Conservation (phyloP, 768 basidiomycete genomes). For the Leccinellum albellum region DNA sequence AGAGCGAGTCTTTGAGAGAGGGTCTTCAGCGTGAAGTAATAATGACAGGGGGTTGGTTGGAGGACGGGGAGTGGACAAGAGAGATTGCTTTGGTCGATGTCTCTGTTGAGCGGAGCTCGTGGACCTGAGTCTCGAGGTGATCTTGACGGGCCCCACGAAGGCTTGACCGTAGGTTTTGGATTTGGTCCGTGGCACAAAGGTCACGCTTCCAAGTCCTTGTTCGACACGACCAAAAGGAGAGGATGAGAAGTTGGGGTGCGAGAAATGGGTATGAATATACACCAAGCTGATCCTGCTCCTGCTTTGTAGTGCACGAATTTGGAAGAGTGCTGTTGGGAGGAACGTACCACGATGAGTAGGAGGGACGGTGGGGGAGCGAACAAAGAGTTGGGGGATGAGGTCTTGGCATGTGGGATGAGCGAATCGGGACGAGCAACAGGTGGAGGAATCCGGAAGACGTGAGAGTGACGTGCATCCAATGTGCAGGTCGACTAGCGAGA, state of each 20-base stretch:
- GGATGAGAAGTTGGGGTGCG: constrained; percentile 3
- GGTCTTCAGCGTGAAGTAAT: constrained; percentile 81
- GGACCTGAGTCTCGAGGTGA: constrained; percentile 62
- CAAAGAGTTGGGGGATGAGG: too few relatives aligned
- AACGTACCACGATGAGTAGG: too few relatives aligned
- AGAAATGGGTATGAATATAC: constrained; percentile 22
- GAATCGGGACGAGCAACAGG: too few relatives aligned
- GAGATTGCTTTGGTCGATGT: constrained; percentile 66
- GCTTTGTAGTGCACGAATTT: constrained; percentile 37
- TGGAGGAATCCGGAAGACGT: too few relatives aligned
- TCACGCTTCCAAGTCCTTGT: constrained; percentile 42
- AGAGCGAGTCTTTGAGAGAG: constrained; percentile 78
- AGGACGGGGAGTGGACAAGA: neutral
- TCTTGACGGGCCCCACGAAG: constrained; percentile 76
- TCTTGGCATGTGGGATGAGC: too few relatives aligned
- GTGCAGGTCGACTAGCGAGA: too few relatives aligned
- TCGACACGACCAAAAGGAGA: constrained; percentile 38
- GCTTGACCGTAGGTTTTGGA: constrained; percentile 60
- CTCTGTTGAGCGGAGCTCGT: constrained; percentile 71
- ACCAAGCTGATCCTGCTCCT: constrained; percentile 68
- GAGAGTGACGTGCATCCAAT: too few relatives aligned
- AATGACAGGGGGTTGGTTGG: constrained; percentile 1
- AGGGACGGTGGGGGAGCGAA: too few relatives aligned
- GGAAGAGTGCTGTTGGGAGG: too few relatives aligned
- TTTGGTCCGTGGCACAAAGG: constrained; percentile 50